phyloP scores from a whole-genome alignment of 2,329 filamentous ascomycete genomes.

The Leptographium lundbergii region DNA sequence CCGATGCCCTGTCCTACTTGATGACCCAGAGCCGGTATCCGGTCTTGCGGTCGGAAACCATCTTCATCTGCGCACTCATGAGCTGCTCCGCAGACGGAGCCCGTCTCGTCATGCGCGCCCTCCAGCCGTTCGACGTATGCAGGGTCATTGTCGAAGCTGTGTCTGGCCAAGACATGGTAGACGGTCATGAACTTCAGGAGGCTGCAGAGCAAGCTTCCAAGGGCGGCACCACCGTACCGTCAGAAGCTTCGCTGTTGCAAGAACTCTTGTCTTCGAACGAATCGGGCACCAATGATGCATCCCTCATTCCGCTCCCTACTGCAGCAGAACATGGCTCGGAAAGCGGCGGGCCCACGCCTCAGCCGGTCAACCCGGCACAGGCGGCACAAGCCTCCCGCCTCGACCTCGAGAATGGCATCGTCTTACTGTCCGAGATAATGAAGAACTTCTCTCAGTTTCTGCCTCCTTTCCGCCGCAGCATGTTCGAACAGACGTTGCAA shows the following conservation, averaged over 20 bases:
- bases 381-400: conserved; percentile 33
- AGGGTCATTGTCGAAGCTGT: conserved; percentile 33
- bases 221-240: neutral
- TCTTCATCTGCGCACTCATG: conserved; percentile 52
- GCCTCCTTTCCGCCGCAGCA: conserved; percentile 22
- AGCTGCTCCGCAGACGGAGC: conserved; percentile 38
- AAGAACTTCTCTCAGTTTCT: conserved; percentile 29
- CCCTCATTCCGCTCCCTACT: neutral
- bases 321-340: conserved; percentile 15
- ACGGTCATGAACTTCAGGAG: conserved; percentile 11
- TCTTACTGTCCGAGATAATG: conserved; percentile 43
- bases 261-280: neutral
- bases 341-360: conserved; percentile 28
- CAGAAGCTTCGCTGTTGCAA: neutral
- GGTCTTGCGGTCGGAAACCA: conserved; percentile 44
- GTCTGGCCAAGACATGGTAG: conserved; percentile 27
- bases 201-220: neutral
- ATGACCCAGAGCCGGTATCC: conserved; percentile 46
- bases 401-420: conserved; percentile 49
- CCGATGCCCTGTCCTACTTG: conserved; percentile 34
- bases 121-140: conserved; percentile 30
- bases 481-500: conserved; percentile 36
- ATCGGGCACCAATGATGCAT: too few species aligned
- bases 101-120: conserved; percentile 27
- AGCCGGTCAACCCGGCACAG: conserved; percentile 31